These are phyloP conservation scores for Paraphaeosphaeria minitans DNA, from an alignment of 2,329 filamentous ascomycete genomes.

Conservation along the genomic window DNA sequence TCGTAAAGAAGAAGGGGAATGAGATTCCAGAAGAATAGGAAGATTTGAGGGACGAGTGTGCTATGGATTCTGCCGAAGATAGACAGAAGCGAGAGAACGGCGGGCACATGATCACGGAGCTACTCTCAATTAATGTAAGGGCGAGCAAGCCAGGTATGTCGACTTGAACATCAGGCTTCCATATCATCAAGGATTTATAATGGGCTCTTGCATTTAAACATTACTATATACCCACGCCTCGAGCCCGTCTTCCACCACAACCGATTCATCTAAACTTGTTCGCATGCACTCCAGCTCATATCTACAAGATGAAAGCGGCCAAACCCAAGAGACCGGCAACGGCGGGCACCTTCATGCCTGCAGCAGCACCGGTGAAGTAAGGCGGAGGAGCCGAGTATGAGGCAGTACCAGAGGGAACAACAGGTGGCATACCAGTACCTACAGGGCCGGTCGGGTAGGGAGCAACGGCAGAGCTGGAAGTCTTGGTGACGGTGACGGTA, in stretches of 20 bases:
- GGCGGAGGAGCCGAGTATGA: conserved; percentile 11
- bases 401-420: conserved; percentile 13
- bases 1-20: too few species aligned
- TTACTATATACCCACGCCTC: background rate
- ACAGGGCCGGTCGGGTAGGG: conserved; percentile 18
- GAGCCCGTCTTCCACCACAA: background rate
- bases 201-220: background rate
- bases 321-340: conserved; percentile 27
- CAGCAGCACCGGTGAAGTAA: conserved; percentile 28
- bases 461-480: conserved; percentile 10
- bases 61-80: too few species aligned
- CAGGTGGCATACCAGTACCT: conserved; percentile 3
- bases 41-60: too few species aligned
- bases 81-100: too few species aligned
- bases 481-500: conserved; percentile 17
- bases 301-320: conserved; percentile 27
- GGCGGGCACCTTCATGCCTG: conserved; percentile 18
- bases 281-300: background rate
- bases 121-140: too few species aligned
- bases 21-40: too few species aligned
- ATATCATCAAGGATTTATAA: too few species aligned
- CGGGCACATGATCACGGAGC: too few species aligned
- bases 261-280: background rate
- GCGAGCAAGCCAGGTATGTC: too few species aligned
- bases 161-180: too few species aligned